A percentile compares a stretch with the other conserved stretches of the same genome.
phyloP scores from a whole-genome alignment of 1,139 yeast species.

The Suhomyces atakaporum region DNA sequence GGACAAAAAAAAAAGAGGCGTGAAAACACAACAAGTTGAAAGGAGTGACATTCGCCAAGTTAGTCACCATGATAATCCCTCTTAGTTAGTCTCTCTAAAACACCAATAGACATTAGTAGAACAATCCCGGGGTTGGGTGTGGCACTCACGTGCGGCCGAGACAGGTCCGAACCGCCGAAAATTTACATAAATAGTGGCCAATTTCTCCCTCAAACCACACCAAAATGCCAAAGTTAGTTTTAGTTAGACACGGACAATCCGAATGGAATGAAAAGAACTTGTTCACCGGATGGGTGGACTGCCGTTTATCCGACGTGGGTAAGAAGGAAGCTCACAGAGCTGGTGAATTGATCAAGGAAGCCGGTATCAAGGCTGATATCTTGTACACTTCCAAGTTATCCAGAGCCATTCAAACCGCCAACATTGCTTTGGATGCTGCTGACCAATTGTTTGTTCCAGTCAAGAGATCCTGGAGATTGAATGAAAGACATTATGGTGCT shows the following conservation, averaged over 20 bases:
- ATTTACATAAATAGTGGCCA: conserved; percentile 1
- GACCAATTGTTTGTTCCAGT: conserved; percentile 92
- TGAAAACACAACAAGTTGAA: too few species aligned
- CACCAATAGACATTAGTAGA: too few species aligned
- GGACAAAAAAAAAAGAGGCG: too few species aligned
- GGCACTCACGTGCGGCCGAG: conserved; percentile 21
- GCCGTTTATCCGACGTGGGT: conserved; percentile 81
- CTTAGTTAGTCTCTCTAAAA: too few species aligned
- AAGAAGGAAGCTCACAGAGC: conserved; percentile 90
- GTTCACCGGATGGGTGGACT: conserved; percentile 99
- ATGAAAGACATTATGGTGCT: conserved; percentile 99
- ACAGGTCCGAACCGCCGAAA: conserved; percentile 31
- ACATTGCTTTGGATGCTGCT: conserved; percentile 87
- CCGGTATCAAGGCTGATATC: conserved; percentile 81
- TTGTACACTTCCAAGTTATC: conserved; percentile 89
- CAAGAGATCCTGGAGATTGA: conserved; percentile 95
- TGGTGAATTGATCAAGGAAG: conserved; percentile 88
- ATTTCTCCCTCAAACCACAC: conserved; percentile 4
- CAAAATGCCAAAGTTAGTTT: conserved; percentile 66
- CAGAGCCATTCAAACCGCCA: conserved; percentile 97
- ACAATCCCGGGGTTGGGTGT: conserved; percentile 1
- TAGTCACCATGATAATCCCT: too few species aligned
- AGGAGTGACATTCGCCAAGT: too few species aligned
- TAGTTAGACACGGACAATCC: conserved; percentile 98
- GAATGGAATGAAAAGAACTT: conserved; percentile 98